These are phyloP conservation scores for Lentithecium fluviatile DNA, from an alignment of 495 filamentous ascomycete species.

Conservation along the genomic window DNA sequence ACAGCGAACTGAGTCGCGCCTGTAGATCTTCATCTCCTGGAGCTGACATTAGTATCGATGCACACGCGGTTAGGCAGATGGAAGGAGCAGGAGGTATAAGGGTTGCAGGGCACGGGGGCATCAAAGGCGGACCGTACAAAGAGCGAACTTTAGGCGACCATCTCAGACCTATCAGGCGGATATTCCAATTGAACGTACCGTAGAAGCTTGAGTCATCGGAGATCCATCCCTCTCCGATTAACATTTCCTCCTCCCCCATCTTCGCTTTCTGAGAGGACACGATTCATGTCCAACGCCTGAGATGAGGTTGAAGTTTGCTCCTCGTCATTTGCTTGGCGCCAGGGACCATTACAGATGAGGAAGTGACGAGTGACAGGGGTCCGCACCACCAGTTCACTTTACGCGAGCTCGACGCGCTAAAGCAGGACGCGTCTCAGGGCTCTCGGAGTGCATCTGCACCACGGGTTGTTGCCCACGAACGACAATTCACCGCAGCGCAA, in stretches of 20 bases:
- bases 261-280: background rate
- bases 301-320: constrained; percentile 10
- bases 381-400: constrained; percentile 8
- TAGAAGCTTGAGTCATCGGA: constrained; percentile 45
- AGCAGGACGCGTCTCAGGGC: background rate
- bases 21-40: constrained; percentile 31
- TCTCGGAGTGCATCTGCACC: too few relatives aligned
- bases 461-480: too few relatives aligned
- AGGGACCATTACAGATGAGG: background rate
- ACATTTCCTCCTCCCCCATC: constrained; percentile 31
- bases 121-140: too few relatives aligned
- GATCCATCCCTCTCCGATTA: constrained; percentile 38
- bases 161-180: too few relatives aligned
- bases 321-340: constrained; percentile 6
- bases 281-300: constrained; percentile 4
- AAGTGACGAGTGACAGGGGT: background rate
- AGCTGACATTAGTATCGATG: constrained; percentile 5
- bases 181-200: constrained; percentile 32
- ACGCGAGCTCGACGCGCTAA: constrained; percentile 16
- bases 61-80: background rate
- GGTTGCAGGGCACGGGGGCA: too few relatives aligned
- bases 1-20: constrained; percentile 14
- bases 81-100: background rate
- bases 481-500: background rate
- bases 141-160: too few relatives aligned